Conservation (phyloP, 768 basidiomycete genomes). For the Collybiopsis confluens region DNA sequence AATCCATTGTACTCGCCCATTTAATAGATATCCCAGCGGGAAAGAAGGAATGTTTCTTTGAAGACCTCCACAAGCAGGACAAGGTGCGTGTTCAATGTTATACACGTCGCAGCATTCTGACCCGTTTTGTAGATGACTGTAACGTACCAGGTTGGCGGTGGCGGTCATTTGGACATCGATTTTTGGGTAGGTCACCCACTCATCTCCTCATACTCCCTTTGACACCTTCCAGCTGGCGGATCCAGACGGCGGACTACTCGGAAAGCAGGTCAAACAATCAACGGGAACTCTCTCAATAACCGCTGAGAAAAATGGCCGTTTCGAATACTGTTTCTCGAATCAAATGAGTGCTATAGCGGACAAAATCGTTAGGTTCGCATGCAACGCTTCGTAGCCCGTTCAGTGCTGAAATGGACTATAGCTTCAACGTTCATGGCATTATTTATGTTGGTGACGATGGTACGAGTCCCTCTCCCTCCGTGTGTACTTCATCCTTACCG, state of each 20-base stretch:
- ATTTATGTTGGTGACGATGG: constrained; percentile 92
- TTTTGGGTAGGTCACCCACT: constrained; percentile 67
- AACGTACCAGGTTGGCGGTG: constrained; percentile 97
- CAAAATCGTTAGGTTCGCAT: constrained; percentile 83
- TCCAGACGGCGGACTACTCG: constrained; percentile 62
- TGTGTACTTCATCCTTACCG: too few relatives aligned
- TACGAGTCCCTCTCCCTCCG: constrained; percentile 26
- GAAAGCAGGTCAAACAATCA: constrained; percentile 80
- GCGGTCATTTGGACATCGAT: constrained; percentile 95
- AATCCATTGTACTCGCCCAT: constrained; percentile 50
- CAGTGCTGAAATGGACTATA: constrained; percentile 23
- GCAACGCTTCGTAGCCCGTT: background rate
- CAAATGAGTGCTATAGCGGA: constrained; percentile 97
- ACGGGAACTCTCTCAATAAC: constrained; percentile 89
- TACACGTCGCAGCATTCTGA: constrained; percentile 7
- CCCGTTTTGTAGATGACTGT: constrained; percentile 83
- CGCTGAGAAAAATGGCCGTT: constrained; percentile 80
- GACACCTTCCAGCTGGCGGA: constrained; percentile 63
- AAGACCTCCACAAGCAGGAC: constrained; percentile 88
- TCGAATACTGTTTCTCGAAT: constrained; percentile 98
- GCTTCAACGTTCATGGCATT: constrained; percentile 98
- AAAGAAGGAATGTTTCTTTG: constrained; percentile 93
- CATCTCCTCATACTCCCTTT: background rate
- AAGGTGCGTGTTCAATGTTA: constrained; percentile 45
- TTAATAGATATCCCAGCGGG: constrained; percentile 73